Evolutionary conservation across 2,329 filamentous ascomycete species (phyloP).

Genomic region (Hypoxylon sp.): DNA sequence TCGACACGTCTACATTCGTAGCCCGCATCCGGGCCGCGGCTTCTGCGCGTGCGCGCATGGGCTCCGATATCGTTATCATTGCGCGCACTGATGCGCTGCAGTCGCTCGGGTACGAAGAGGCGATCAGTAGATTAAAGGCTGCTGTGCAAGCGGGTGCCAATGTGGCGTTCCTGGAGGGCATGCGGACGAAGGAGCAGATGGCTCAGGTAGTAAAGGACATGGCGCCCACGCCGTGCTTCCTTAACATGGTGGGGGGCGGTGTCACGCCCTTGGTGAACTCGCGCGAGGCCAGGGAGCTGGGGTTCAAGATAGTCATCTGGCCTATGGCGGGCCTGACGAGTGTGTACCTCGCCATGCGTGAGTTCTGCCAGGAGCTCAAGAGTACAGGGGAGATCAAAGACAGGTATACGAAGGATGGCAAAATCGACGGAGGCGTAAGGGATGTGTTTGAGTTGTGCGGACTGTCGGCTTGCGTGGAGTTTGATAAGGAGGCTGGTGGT

Average conservation of each 20-base stretch:
- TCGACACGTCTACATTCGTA: conserved; percentile 51
- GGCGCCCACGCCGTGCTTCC: conserved; percentile 52
- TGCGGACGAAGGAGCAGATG: conserved; percentile 62
- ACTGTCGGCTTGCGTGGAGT: conserved; percentile 49
- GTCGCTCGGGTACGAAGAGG: conserved; percentile 66
- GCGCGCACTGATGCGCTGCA: conserved; percentile 70
- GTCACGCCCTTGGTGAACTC: conserved; percentile 53
- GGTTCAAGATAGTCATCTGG: conserved; percentile 55
- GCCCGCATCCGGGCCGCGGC: conserved; percentile 54
- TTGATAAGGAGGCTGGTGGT: conserved; percentile 52
- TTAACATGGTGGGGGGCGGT: conserved; percentile 55
- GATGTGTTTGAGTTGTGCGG: conserved; percentile 54
- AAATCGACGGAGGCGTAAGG: conserved; percentile 49
- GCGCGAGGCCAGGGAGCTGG: conserved; percentile 50
- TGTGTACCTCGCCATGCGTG: conserved; percentile 52
- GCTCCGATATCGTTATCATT: conserved; percentile 70
- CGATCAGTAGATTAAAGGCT: conserved; percentile 60
- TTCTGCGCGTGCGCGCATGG: conserved; percentile 56
- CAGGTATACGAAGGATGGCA: conserved; percentile 46
- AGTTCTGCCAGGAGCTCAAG: conserved; percentile 54
- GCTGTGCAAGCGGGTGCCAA: conserved; percentile 67
- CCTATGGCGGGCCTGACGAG: conserved; percentile 53
- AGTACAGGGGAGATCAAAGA: conserved; percentile 53
- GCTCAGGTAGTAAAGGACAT: conserved; percentile 56
- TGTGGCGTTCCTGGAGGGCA: conserved; percentile 68